Evolutionary conservation across 352 stramenopile genomes (phyloP).

Genomic region (Phytopythium cucurbitacearum): DNA sequence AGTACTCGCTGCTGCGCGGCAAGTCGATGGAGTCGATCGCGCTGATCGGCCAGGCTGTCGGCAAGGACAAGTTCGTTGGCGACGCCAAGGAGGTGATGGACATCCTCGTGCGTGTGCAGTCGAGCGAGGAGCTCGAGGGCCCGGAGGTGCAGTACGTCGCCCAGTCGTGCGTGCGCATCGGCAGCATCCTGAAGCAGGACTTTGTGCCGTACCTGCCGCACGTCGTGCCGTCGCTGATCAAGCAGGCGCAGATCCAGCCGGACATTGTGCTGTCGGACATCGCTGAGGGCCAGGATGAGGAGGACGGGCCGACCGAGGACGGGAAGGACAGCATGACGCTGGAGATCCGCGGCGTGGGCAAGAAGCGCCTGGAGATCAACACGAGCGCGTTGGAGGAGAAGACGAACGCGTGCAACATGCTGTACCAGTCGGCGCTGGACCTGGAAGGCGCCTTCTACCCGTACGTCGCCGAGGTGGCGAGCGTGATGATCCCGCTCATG

Average conservation of each 20-base stretch:
- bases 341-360: conserved; percentile 71
- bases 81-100: conserved; percentile 87
- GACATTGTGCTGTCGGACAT: conserved; percentile 80
- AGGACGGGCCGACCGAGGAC: conserved; percentile 50
- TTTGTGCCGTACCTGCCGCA: conserved; percentile 85
- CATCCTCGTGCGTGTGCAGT: conserved; percentile 74
- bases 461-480: conserved; percentile 72
- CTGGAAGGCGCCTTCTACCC: conserved; percentile 79
- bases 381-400: conserved; percentile 84
- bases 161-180: conserved; percentile 84
- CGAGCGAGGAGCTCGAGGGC: conserved; percentile 62
- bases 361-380: conserved; percentile 86
- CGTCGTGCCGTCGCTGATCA: conserved; percentile 77
- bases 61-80: conserved; percentile 71
- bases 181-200: conserved; percentile 82
- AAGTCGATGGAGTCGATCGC: conserved; percentile 89
- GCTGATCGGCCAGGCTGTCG: conserved; percentile 84
- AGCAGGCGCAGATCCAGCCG: conserved; percentile 75
- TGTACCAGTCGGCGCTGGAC: conserved; percentile 84
- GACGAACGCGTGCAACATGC: conserved; percentile 86
- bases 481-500: conserved; percentile 75
- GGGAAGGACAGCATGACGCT: conserved; percentile 74
- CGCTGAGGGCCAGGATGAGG: conserved; percentile 48
- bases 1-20: conserved; percentile 77
- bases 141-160: conserved; percentile 84